Evolutionary conservation across 1,139 yeast genomes (phyloP), one percentile per base, ranked within the genome.

Genomic region (Hyphopichia wangnamkhiaoensis): DNA sequence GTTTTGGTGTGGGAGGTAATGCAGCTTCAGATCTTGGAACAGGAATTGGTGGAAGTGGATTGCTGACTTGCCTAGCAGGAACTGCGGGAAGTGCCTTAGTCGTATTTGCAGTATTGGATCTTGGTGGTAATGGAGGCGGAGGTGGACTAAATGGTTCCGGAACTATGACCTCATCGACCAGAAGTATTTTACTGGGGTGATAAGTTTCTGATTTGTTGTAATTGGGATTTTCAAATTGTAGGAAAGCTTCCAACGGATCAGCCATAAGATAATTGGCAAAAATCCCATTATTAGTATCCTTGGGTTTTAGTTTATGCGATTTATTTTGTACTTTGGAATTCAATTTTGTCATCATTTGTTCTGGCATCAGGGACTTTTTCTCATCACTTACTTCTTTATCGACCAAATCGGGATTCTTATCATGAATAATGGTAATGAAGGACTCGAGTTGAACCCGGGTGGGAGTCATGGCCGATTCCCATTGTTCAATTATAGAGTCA

Each of bases 401-500:
- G 3, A 63, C 31, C 13, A 60, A 46, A 5, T 63, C 67, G 0
- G 71, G 68, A n/a, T 63, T 58, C 35, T 61, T 65, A 24, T 58
- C 47, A 41, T 56, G 57, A 6, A 68, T 55, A 4, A 59, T 47
- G 9, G 54, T 44, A 4, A 68, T 53, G 33, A 73, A 56, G 0
- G 73, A 61, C 39, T 71, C 76, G 13, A 75, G 52, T 37, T 67
- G 71, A 33, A 52, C 49, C 49, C 64, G 58, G 20, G 58, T 59
- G 1, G 65, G 63, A 14, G 64, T 66, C 38, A 53, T 50, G 10
- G 56, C 44, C 6, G 48, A 37, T 37, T 71, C 74, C 77, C 77
- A 73, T 20, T 54, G 45, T 12, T 55, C 58, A 1, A 54, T 43
- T 12, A 72, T 64, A 0, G 45, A 37, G 12, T 59, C 59, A 39